phyloP scores from a whole-genome alignment of 352 stramenopile genomes.

The Globisporangium viniferum region DNA sequence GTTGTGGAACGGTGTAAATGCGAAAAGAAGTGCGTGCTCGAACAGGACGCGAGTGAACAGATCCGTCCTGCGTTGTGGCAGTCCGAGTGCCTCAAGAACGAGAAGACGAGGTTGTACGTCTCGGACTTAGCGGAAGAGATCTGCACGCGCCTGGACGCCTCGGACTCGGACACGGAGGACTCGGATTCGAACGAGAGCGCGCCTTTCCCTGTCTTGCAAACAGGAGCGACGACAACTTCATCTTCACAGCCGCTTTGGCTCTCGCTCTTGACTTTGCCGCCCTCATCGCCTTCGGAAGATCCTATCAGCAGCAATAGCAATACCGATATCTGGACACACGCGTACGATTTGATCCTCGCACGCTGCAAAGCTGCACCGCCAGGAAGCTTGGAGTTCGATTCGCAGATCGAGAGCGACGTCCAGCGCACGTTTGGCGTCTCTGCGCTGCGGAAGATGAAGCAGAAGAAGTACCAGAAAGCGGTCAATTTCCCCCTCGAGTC shows the following conservation, averaged over 20 bases:
- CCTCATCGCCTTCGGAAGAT: conserved; percentile 9
- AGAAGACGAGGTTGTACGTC: conserved; percentile 43
- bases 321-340: conserved; percentile 20
- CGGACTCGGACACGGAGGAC: conserved; percentile 24
- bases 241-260: conserved; percentile 11
- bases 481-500: background rate
- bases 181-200: conserved; percentile 3
- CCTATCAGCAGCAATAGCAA: background rate
- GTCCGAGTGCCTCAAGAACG: conserved; percentile 42
- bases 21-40: conserved; percentile 27
- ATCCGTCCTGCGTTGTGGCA: conserved; percentile 40
- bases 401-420: conserved; percentile 71
- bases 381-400: conserved; percentile 40
- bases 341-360: conserved; percentile 50
- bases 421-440: conserved; percentile 65
- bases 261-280: background rate
- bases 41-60: conserved; percentile 10
- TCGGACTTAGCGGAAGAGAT: conserved; percentile 56
- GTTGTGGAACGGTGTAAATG: conserved; percentile 25
- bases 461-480: conserved; percentile 21
- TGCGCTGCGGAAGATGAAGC: conserved; percentile 33
- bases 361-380: conserved; percentile 31
- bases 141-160: conserved; percentile 34
- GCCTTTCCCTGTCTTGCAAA: background rate
- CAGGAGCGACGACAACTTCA: background rate